Evolutionary conservation across 2,329 filamentous ascomycete species (phyloP).

Genomic region (Parafenestella ontariensis): DNA sequence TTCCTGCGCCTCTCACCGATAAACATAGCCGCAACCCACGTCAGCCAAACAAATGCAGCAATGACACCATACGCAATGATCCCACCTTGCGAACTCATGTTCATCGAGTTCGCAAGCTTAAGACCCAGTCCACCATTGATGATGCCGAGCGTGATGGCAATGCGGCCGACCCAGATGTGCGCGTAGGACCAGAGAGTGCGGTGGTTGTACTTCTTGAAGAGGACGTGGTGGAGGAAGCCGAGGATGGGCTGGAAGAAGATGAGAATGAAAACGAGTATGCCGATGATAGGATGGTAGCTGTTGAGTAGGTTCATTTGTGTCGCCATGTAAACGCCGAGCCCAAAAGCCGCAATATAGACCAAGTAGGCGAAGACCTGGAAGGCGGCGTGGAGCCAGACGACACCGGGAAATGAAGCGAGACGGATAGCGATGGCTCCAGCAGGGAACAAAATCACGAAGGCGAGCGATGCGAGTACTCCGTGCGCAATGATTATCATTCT

Average conservation of each 20-base stretch:
- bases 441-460: constrained; percentile 56
- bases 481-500: constrained; percentile 52
- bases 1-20: constrained; percentile 39
- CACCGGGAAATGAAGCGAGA: constrained; percentile 51
- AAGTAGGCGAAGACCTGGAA: constrained; percentile 59
- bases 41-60: constrained; percentile 55
- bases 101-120: constrained; percentile 52
- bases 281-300: constrained; percentile 60
- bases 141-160: constrained; percentile 59
- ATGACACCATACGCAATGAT: constrained; percentile 59
- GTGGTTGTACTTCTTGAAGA: constrained; percentile 56
- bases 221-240: constrained; percentile 59
- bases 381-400: constrained; percentile 54
- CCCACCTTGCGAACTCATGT: constrained; percentile 34
- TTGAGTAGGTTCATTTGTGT: constrained; percentile 45
- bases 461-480: constrained; percentile 52
- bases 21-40: constrained; percentile 38
- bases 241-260: constrained; percentile 64
- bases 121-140: constrained; percentile 66
- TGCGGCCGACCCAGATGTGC: constrained; percentile 64
- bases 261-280: constrained; percentile 57
- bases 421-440: constrained; percentile 54
- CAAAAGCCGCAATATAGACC: constrained; percentile 58
- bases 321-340: constrained; percentile 60
- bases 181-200: constrained; percentile 57